These are phyloP conservation scores for Tirmania nivea DNA, from an alignment of 495 filamentous ascomycete species.

Conservation along the genomic window DNA sequence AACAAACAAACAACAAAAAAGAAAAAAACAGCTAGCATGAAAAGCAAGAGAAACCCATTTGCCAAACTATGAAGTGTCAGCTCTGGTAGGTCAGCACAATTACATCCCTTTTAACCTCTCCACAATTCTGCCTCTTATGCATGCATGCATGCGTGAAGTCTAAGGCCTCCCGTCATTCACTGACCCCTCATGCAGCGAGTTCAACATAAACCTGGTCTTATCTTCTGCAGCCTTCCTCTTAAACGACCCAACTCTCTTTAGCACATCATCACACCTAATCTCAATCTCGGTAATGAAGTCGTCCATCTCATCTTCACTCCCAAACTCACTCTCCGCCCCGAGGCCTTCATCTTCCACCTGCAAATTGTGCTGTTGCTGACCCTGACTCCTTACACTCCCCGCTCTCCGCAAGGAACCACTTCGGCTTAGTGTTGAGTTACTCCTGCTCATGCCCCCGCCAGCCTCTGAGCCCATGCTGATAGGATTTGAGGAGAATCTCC, in stretches of 20 bases:
- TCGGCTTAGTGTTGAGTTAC: conserved; percentile 21
- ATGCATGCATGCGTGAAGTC: no score
- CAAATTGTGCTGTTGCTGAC: conserved; percentile 7
- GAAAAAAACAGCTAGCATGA: no score
- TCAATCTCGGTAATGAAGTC: conserved; percentile 39
- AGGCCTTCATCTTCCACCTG: conserved; percentile 17
- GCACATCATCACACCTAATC: conserved; percentile 42
- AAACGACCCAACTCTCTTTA: conserved; percentile 62
- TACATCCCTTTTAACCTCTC: no score
- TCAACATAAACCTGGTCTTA: conserved; percentile 14
- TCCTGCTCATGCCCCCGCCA: conserved; percentile 7
- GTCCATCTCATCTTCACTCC: conserved; percentile 29
- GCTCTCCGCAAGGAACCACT: conserved; percentile 18
- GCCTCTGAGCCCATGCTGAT: conserved; percentile 20
- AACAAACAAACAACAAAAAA: no score
- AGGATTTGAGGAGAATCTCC: conserved; percentile 66
- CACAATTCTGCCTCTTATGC: no score
- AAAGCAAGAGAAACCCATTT: no score
- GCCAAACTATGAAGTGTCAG: no score
- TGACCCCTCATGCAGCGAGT: not conserved
- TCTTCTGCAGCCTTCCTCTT: conserved; percentile 68
- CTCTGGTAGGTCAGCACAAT: no score
- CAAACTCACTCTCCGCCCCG: conserved; percentile 20
- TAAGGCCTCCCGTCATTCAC: no score
- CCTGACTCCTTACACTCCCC: conserved; percentile 23